Evolutionary conservation across 371 early-diverging fungal species (phyloP).

Genomic region (Syncephalis plumigaleata): DNA sequence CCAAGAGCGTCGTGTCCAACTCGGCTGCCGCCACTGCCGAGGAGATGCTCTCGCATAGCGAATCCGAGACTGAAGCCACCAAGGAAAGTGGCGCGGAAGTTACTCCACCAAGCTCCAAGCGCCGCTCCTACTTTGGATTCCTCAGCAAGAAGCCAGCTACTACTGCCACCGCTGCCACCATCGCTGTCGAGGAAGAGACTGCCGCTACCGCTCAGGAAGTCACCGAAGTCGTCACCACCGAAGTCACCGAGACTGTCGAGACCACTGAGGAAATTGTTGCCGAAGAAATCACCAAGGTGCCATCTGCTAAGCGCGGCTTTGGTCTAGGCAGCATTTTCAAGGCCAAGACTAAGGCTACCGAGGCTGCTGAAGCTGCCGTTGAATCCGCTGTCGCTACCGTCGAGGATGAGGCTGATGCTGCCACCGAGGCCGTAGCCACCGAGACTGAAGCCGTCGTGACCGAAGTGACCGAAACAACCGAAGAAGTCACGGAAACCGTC

Average conservation of each 20-base stretch:
- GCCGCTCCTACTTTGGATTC: background rate
- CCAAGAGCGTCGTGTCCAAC: background rate
- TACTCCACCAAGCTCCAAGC: background rate
- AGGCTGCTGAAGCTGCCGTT: slow-evolving; percentile 1
- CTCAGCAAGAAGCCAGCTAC: slow-evolving; percentile 1
- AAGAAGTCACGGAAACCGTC: too few species aligned
- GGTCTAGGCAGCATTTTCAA: background rate
- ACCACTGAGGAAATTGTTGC: background rate
- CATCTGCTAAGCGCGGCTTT: background rate
- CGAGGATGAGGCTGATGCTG: background rate
- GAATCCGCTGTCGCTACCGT: background rate
- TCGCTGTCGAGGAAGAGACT: too few species aligned
- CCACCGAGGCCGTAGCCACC: background rate
- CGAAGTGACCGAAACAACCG: background rate
- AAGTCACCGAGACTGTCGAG: background rate
- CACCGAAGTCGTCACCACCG: background rate
- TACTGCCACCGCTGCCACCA: background rate
- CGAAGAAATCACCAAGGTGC: background rate
- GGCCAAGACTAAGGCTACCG: slow-evolving; percentile 2
- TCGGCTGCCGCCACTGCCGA: background rate
- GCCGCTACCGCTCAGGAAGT: too few species aligned
- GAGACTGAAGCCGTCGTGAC: slow-evolving; percentile 1
- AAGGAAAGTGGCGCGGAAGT: background rate
- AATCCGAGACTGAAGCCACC: background rate
- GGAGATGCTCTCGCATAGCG: background rate